Conservation (phyloP, 2,329 filamentous ascomycete genomes). For the Akanthomyces lecanii region DNA sequence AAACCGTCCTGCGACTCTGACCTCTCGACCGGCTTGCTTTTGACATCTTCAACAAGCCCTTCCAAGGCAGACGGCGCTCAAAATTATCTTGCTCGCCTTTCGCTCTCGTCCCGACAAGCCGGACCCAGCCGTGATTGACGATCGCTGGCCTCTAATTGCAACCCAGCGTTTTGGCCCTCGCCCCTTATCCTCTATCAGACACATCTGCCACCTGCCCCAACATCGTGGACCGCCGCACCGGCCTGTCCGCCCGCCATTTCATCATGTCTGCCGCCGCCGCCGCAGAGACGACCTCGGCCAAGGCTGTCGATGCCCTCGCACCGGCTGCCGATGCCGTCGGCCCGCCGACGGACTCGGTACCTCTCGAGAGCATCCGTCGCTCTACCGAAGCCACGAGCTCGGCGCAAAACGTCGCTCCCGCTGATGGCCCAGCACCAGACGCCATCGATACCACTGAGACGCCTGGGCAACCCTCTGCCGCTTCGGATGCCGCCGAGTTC, state of each 20-base stretch:
- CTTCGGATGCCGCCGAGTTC: conserved; percentile 19
- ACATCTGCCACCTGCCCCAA: not conserved
- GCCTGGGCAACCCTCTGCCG: not conserved
- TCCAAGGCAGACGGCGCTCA: not conserved
- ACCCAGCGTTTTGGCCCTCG: not conserved
- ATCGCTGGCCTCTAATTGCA: not conserved
- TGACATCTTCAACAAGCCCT: conserved; percentile 3
- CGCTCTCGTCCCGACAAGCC: not conserved
- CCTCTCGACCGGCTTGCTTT: not conserved
- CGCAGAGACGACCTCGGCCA: not conserved
- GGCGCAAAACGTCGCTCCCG: conserved; percentile 9
- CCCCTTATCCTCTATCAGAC: not conserved
- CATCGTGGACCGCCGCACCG: not conserved
- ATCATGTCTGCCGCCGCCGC: conserved; percentile 10
- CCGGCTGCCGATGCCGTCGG: not conserved
- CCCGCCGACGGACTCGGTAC: not conserved
- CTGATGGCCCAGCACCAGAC: conserved; percentile 2
- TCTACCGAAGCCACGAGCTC: conserved; percentile 13
- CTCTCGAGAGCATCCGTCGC: conserved; percentile 13
- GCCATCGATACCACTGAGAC: not conserved
- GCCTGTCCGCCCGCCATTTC: not conserved
- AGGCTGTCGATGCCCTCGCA: not conserved
- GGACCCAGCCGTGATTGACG: not conserved
- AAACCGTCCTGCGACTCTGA: conserved; percentile 9
- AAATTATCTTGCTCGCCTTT: not conserved